A percentile compares a stretch with the other conserved stretches of the same genome.
phyloP scores from a whole-genome alignment of 75 land plant genomes.

The Cupressus sempervirens region DNA sequence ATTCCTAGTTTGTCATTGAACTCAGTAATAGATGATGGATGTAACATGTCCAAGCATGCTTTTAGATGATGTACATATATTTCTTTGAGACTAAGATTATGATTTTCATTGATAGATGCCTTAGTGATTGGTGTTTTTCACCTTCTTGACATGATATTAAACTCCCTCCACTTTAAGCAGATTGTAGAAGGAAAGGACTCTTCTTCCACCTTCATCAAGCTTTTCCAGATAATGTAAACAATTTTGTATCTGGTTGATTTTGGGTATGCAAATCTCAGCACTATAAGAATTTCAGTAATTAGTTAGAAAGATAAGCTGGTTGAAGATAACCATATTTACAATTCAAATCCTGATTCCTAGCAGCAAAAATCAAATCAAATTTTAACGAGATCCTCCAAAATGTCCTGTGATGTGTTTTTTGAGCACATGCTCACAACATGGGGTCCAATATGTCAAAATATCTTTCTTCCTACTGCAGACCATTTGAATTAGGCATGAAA shows the following conservation, averaged over 20 bases:
- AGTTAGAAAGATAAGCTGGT: not conserved
- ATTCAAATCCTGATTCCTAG: not conserved
- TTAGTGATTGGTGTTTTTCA: not conserved
- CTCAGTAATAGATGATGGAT: not conserved
- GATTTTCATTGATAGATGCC: not conserved
- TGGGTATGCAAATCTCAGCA: not conserved
- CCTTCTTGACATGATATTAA: not conserved
- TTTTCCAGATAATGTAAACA: not conserved
- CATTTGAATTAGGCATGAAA: not conserved
- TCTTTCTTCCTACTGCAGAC: not conserved
- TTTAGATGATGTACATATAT: not conserved
- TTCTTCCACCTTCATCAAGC: not conserved
- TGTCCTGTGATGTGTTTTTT: not conserved
- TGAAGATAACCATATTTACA: not conserved
- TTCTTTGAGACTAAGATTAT: not conserved
- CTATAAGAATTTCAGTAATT: not conserved
- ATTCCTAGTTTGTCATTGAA: not conserved
- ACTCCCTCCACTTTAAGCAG: not conserved
- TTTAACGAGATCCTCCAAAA: not conserved
- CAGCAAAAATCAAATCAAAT: not conserved
- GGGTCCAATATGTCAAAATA: not conserved
- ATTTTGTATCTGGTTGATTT: not conserved
- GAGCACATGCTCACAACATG: not conserved
- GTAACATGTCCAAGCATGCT: not conserved
- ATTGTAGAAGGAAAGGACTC: not conserved